Percentiles rank a stretch among this genome's conserved stretches.
Evolutionary conservation across 2,329 filamentous ascomycete genomes (phyloP).

Genomic region (Diplocarpon rosae): DNA sequence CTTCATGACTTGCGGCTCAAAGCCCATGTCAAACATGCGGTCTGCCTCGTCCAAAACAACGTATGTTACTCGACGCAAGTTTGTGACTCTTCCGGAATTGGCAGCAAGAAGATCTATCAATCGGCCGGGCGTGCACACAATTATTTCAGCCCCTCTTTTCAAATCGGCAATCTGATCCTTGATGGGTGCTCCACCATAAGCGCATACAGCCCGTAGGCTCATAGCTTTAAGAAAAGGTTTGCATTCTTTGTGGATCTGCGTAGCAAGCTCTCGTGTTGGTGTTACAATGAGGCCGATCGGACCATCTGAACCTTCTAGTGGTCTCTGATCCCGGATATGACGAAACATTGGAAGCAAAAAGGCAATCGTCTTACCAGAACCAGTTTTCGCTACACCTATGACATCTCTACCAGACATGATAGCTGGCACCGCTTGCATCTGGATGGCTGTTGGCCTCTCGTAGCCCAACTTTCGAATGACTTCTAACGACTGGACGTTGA

Average conservation of each 20-base stretch:
- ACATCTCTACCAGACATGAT: constrained; percentile 96
- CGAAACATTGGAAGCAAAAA: constrained; percentile 96
- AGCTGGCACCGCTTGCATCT: constrained; percentile 86
- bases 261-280: constrained; percentile 84
- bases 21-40: constrained; percentile 99
- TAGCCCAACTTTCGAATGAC: constrained; percentile 74
- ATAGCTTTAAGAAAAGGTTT: constrained; percentile 88
- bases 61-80: constrained; percentile 79
- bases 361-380: constrained; percentile 93
- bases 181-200: constrained; percentile 90
- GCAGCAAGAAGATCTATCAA: constrained; percentile 92
- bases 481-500: constrained; percentile 77
- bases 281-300: constrained; percentile 85
- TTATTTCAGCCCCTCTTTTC: constrained; percentile 88
- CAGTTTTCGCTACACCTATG: constrained; percentile 93
- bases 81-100: constrained; percentile 90
- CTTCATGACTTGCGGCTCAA: constrained; percentile 96
- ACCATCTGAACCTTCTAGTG: constrained; percentile 73
- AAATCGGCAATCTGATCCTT: constrained; percentile 96
- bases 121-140: constrained; percentile 88
- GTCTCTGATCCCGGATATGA: constrained; percentile 88
- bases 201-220: constrained; percentile 76
- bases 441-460: constrained; percentile 83
- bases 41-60: constrained; percentile 95
- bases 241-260: constrained; percentile 89